phyloP scores from a whole-genome alignment of 2,329 filamentous ascomycete genomes.

The Ceratocystis diversiconidia region DNA sequence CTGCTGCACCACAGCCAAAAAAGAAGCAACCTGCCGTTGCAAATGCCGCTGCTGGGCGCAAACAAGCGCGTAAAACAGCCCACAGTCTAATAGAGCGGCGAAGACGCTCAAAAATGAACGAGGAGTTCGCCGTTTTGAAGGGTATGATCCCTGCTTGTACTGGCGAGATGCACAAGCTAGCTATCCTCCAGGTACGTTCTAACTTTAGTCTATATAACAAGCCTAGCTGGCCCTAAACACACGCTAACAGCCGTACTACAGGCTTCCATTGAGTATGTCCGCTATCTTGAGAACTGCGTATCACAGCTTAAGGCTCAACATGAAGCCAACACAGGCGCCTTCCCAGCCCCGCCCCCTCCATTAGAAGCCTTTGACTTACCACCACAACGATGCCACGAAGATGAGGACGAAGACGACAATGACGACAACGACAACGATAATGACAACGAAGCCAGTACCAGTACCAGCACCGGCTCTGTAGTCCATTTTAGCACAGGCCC shows the following conservation, averaged over 20 bases:
- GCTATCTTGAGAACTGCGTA: conserved; percentile 84
- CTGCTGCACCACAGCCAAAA: conserved; percentile 34
- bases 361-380: conserved; percentile 8
- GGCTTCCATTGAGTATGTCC: conserved; percentile 93
- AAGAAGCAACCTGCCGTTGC: conserved; percentile 63
- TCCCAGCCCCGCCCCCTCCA: neutral
- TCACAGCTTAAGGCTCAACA: conserved; percentile 56
- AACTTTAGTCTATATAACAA: neutral
- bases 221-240: neutral
- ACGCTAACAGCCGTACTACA: conserved; percentile 25
- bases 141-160: conserved; percentile 89
- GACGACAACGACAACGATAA: conserved; percentile 38
- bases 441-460: conserved; percentile 36
- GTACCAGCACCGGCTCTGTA: conserved; percentile 27
- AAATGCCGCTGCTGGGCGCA: conserved; percentile 67
- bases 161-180: conserved; percentile 97
- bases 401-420: conserved; percentile 30
- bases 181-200: conserved; percentile 67
- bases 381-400: conserved; percentile 17
- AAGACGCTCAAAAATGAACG: conserved; percentile 93
- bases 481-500: conserved; percentile 34
- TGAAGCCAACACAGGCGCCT: conserved; percentile 24
- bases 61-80: conserved; percentile 89
- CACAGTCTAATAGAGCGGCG: conserved; percentile 89
- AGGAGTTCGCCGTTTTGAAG: conserved; percentile 88